Conservation (phyloP, 2,329 filamentous ascomycete species). For the Trichophyton schoenleinii region DNA sequence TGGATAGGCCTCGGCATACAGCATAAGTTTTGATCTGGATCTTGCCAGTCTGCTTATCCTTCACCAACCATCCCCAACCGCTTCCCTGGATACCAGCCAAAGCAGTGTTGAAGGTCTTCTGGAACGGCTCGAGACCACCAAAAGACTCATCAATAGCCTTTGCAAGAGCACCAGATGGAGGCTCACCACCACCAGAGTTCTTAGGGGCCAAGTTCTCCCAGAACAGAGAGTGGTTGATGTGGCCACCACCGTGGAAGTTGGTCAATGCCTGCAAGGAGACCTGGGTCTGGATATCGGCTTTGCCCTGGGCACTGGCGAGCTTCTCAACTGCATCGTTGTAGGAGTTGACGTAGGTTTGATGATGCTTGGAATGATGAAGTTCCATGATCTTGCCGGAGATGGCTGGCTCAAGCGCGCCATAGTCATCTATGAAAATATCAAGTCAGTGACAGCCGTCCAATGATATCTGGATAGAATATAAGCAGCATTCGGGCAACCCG, state of each 20-base stretch:
- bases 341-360: constrained; percentile 84
- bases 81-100: constrained; percentile 53
- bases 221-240: constrained; percentile 53
- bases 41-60: constrained; percentile 48
- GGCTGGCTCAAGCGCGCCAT: constrained; percentile 76
- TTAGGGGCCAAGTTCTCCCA: constrained; percentile 57
- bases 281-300: constrained; percentile 43
- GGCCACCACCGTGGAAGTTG: constrained; percentile 54
- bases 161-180: constrained; percentile 45
- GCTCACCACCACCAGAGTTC: constrained; percentile 49
- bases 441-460: background rate
- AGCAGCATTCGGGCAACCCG: background rate
- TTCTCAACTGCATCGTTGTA: constrained; percentile 71
- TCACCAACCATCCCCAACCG: constrained; percentile 52
- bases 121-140: constrained; percentile 46
- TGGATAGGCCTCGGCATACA: constrained; percentile 22
- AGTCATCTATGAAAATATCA: constrained; percentile 57
- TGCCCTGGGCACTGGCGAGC: constrained; percentile 45
- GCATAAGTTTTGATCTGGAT: constrained; percentile 53
- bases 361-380: constrained; percentile 87
- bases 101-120: constrained; percentile 52
- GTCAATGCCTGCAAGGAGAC: constrained; percentile 48
- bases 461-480: background rate
- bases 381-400: constrained; percentile 92
- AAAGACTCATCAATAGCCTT: constrained; percentile 48